Evolutionary conservation across 140 eudicot species (phyloP), one percentile per base, ranked within the genome.

Genomic region (Flaveria floridana): DNA sequence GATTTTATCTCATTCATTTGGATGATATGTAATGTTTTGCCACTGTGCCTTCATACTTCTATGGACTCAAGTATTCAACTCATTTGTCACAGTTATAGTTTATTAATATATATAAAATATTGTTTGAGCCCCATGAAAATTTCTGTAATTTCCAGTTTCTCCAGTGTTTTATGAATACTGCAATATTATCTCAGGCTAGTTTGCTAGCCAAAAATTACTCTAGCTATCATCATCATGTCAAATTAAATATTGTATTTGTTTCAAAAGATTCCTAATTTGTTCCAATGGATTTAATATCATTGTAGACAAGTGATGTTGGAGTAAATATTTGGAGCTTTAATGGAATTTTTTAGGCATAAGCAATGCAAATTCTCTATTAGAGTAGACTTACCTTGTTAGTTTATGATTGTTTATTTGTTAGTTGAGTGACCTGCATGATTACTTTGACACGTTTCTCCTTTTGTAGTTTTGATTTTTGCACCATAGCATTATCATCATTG

Each of bases 41-140:
- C 41, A 6, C 25, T 69, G 37, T 48, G 8, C 44, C 72, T 23
- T 70, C 48, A 30, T 34, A 34, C 50, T 30, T 46, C 47, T 50
- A 47, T 66, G 53, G 53, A 11, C 19, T 66, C 28, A 66, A 13
- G 53, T 52, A 11, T 66, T 66, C 28, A 66, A 13, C 70, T 64
- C 23, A 21, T 66, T 66, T 39, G 53, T 41, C 2, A 20, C 39
- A 16, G 34, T 44, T 67, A 65, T 63, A 47, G 47, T 63, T 65
- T 37, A 15, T 30, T 30, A 30, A 30, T n/a, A 39, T 37, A 37
- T 2, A 65, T n/a, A 7, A 65, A 48, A 10, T 59, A 23, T 51
- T 42, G 19, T n/a, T 61, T 28, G 25, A 42, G 46, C 19, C 58
- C 4, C 26, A 13, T 73, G 47, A 16, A 51, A 51, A 21, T 68